Percentiles rank a stretch among this genome's conserved stretches.
These are phyloP conservation scores for Fusarium keratoplasticum DNA, from an alignment of 2,329 filamentous ascomycete species.

Conservation along the genomic window DNA sequence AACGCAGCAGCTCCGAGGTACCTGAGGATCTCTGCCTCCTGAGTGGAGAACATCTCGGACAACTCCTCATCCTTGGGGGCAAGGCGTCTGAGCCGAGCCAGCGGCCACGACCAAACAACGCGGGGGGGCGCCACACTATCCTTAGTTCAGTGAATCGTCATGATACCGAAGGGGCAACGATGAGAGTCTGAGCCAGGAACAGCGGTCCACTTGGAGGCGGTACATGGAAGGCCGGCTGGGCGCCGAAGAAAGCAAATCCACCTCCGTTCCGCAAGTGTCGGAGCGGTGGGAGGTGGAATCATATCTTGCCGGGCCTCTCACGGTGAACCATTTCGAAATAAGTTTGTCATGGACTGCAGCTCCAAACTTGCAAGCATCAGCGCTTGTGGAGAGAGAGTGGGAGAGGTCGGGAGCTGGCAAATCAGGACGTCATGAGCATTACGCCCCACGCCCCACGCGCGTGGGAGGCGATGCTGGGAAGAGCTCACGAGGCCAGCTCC, in stretches of 20 bases:
- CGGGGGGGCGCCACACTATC: slow-evolving; percentile 41
- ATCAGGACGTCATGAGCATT: slow-evolving; percentile 37
- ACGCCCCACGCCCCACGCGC: slow-evolving; percentile 45
- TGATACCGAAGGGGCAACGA: slow-evolving; percentile 27
- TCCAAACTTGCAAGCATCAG: slow-evolving; percentile 40
- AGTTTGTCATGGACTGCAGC: slow-evolving; percentile 45
- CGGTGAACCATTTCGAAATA: slow-evolving; percentile 41
- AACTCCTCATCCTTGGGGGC: slow-evolving; percentile 33
- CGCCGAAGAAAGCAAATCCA: slow-evolving; percentile 20
- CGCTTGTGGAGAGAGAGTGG: slow-evolving; percentile 46
- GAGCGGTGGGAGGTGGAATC: slow-evolving; percentile 26
- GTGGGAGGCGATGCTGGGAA: slow-evolving; percentile 40
- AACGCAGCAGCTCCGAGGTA: slow-evolving; percentile 31
- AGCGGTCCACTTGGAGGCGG: slow-evolving; percentile 33
- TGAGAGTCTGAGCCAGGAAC: slow-evolving; percentile 34
- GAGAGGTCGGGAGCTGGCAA: slow-evolving; percentile 42
- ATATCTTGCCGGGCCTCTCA: slow-evolving; percentile 32
- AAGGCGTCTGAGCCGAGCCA: slow-evolving; percentile 17
- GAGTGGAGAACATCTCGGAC: slow-evolving; percentile 41
- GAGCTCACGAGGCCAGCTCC: slow-evolving; percentile 39
- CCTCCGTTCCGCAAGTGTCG: slow-evolving; percentile 25
- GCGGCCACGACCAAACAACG: slow-evolving; percentile 34
- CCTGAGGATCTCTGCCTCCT: slow-evolving; percentile 41
- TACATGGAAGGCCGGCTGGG: slow-evolving; percentile 18
- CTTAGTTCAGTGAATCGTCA: slow-evolving; percentile 42